A percentile compares a stretch with the other conserved stretches of the same genome.
phyloP scores from a whole-genome alignment of 2,329 filamentous ascomycete species.

The Calonectria hongkongensis region DNA sequence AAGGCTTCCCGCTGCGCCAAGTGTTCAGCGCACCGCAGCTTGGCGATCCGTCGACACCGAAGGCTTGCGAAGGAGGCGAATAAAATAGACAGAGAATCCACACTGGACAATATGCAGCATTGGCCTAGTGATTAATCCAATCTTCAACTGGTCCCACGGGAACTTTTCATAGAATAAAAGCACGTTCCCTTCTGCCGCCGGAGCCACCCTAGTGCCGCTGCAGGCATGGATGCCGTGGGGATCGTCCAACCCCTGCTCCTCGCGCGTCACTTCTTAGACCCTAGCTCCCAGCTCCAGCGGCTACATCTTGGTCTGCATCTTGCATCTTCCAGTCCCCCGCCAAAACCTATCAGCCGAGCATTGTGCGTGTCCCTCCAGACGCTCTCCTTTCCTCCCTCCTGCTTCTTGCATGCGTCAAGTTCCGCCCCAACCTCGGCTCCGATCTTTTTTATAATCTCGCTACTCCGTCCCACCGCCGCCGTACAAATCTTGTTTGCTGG shows the following conservation, averaged over 20 bases:
- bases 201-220: conserved; percentile 10
- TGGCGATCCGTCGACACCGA: neutral
- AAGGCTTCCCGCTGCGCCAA: neutral
- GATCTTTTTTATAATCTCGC: neutral
- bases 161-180: neutral
- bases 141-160: neutral
- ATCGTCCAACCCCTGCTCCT: conserved; percentile 52
- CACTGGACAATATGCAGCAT: neutral
- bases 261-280: conserved; percentile 47
- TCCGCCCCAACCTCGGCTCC: neutral
- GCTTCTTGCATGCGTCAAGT: conserved; percentile 31
- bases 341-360: conserved; percentile 29
- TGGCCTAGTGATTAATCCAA: neutral
- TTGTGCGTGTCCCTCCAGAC: conserved; percentile 23
- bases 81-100: neutral
- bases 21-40: neutral
- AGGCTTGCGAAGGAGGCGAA: neutral
- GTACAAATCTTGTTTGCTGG: conserved; percentile 36
- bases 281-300: conserved; percentile 42
- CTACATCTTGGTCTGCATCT: conserved; percentile 44
- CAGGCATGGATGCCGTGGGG: conserved; percentile 22
- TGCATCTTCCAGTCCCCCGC: conserved; percentile 33
- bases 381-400: conserved; percentile 30
- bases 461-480: conserved; percentile 21
- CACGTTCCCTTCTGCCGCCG: conserved; percentile 17